A percentile compares a stretch with the other conserved stretches of the same genome.
Evolutionary conservation across 2,329 filamentous ascomycete genomes (phyloP).

Genomic region (Chaetomium olivaceum): DNA sequence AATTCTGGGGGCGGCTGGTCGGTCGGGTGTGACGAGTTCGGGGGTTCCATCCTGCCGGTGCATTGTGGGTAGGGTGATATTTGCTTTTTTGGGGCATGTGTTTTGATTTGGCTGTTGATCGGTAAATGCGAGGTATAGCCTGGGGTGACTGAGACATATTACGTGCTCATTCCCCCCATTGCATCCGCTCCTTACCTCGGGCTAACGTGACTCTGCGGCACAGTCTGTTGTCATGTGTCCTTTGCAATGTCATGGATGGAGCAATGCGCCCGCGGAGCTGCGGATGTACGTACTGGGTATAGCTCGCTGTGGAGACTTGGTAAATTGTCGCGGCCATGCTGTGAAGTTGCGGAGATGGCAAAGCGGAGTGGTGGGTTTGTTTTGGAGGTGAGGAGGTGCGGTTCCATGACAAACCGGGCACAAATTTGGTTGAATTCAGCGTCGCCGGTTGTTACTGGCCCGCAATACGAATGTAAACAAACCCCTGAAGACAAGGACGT

Average conservation of each 20-base stretch:
- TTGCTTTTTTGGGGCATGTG: background rate
- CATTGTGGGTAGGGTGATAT: constrained; percentile 3
- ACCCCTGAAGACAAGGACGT: background rate
- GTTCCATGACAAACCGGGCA: background rate
- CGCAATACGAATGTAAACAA: background rate
- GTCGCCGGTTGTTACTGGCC: background rate
- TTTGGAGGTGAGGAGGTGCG: background rate
- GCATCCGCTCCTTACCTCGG: background rate
- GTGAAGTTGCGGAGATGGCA: background rate
- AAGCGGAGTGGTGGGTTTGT: background rate
- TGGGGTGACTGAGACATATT: background rate
- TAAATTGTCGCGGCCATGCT: background rate
- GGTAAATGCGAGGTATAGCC: background rate
- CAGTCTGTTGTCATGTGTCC: background rate
- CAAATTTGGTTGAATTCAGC: background rate
- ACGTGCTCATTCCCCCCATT: background rate
- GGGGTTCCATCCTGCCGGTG: background rate
- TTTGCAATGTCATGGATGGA: background rate
- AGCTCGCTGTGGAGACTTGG: background rate
- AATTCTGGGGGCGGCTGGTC: background rate
- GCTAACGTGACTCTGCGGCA: background rate
- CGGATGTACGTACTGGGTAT: background rate
- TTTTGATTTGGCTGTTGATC: background rate
- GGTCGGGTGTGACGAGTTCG: background rate
- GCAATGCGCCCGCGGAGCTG: background rate